Conservation (phyloP, 2,329 filamentous ascomycete species). For the Penicillium sp. region DNA sequence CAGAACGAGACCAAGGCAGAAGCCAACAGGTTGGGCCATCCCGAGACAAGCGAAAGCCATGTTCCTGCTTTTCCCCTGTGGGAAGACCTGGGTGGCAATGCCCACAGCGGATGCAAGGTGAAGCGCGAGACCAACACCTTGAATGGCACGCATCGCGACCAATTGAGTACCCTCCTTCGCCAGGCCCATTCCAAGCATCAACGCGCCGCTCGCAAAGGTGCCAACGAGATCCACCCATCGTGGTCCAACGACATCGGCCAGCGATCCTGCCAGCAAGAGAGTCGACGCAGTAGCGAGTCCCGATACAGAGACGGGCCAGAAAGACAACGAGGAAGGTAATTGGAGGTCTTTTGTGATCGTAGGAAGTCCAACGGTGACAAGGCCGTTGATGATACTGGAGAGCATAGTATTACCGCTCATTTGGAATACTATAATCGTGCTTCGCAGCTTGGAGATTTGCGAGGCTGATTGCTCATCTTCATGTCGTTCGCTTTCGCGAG, state of each 20-base stretch:
- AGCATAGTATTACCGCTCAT: slow-evolving; percentile 3
- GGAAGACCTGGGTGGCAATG: slow-evolving; percentile 8
- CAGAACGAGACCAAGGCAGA: slow-evolving; percentile 50
- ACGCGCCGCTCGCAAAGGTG: slow-evolving; percentile 3
- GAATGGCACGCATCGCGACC: slow-evolving; percentile 8
- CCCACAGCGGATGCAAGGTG: slow-evolving; percentile 5
- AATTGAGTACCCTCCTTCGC: slow-evolving; percentile 5
- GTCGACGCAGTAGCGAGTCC: slow-evolving; percentile 6
- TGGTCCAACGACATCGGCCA: slow-evolving; percentile 10
- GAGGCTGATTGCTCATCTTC: neutral
- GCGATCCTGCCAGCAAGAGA: slow-evolving; percentile 12
- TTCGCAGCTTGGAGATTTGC: neutral
- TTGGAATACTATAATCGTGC: neutral
- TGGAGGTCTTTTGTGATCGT: slow-evolving; percentile 3
- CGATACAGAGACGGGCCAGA: slow-evolving; percentile 4
- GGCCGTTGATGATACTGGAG: slow-evolving; percentile 4
- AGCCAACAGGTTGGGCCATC: slow-evolving; percentile 52
- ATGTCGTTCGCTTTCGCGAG: neutral
- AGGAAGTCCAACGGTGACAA: slow-evolving; percentile 6
- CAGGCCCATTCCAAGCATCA: slow-evolving; percentile 8
- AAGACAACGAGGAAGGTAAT: slow-evolving; percentile 1
- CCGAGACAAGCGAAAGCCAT: slow-evolving; percentile 54
- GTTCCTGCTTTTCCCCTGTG: slow-evolving; percentile 47
- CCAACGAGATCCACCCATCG: slow-evolving; percentile 8
- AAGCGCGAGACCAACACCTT: slow-evolving; percentile 7